A percentile compares a stretch with the other conserved stretches of the same genome.
Conservation (phyloP, 257 asterid species). For the Fraxinus cuspidata region DNA sequence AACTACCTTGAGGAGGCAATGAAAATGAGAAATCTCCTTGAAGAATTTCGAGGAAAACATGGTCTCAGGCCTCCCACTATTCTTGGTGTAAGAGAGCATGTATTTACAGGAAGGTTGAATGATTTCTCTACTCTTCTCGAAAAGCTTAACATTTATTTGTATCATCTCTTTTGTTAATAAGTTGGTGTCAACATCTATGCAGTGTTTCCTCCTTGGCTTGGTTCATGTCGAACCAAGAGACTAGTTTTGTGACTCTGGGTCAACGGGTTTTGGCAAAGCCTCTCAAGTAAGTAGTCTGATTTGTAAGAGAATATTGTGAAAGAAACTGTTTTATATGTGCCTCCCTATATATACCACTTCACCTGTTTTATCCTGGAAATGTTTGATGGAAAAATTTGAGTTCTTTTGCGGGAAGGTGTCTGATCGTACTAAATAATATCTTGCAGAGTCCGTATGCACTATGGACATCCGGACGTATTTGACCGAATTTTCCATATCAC, state of each 20-base stretch:
- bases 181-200: constrained; percentile 35
- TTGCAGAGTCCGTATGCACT: constrained; percentile 98
- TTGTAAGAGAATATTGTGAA: constrained; percentile 18
- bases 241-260: constrained; percentile 98
- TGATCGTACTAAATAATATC: constrained; percentile 14
- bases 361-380: constrained; percentile 11
- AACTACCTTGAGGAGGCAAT: constrained; percentile 99
- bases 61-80: constrained; percentile 97
- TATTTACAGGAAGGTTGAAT: constrained; percentile 91
- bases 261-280: constrained; percentile 97
- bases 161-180: constrained; percentile 16
- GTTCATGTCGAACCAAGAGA: constrained; percentile 99
- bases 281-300: constrained; percentile 65
- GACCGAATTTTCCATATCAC: constrained; percentile 93
- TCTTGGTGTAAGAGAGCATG: constrained; percentile 97
- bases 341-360: constrained; percentile 12
- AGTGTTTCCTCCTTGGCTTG: constrained; percentile 99
- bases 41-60: constrained; percentile 85
- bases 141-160: constrained; percentile 11
- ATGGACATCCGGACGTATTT: constrained; percentile 98
- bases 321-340: background rate
- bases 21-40: constrained; percentile 95
- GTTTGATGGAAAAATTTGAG: constrained; percentile 9
- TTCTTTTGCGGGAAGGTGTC: constrained; percentile 10
- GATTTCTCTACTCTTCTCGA: background rate